A percentile compares a stretch with the other conserved stretches of the same genome.
Evolutionary conservation across 225 moss, liverwort and hornwort genomes (phyloP).

Genomic region (Physcomitrellopsis africana): DNA sequence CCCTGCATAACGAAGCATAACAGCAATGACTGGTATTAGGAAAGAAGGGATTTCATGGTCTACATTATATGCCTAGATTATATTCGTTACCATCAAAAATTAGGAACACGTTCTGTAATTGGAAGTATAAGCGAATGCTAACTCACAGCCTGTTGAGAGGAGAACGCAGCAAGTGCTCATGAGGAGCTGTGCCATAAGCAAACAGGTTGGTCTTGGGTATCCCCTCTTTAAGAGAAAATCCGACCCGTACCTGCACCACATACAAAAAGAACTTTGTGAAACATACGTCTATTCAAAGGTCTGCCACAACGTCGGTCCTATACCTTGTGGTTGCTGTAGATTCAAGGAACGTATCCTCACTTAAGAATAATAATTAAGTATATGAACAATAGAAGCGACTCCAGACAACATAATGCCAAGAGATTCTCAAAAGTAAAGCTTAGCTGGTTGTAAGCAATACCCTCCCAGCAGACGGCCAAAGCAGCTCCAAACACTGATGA

Average conservation of each 20-base stretch:
- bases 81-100: background rate
- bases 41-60: background rate
- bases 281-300: background rate
- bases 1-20: slow-evolving; percentile 38
- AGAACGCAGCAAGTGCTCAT: slow-evolving; percentile 64
- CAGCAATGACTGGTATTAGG: background rate
- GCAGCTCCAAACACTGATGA: slow-evolving; percentile 71
- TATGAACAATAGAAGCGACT: background rate
- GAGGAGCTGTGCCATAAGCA: slow-evolving; percentile 50
- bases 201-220: slow-evolving; percentile 54
- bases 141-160: slow-evolving; percentile 63
- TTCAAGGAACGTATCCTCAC: background rate
- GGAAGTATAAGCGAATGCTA: background rate
- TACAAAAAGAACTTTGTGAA: background rate
- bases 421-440: background rate
- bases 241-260: slow-evolving; percentile 52
- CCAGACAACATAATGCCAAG: background rate
- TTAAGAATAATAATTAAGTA: background rate
- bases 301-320: background rate
- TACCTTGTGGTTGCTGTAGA: background rate
- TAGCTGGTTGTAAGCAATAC: slow-evolving; percentile 28
- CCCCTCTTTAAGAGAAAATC: slow-evolving; percentile 54
- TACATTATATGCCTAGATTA: no score
- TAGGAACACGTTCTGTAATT: background rate
- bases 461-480: slow-evolving; percentile 66